Evolutionary conservation across 495 filamentous ascomycete genomes (phyloP), one percentile per base, ranked within the genome.

Genomic region (Talaromyces stipitatus): DNA sequence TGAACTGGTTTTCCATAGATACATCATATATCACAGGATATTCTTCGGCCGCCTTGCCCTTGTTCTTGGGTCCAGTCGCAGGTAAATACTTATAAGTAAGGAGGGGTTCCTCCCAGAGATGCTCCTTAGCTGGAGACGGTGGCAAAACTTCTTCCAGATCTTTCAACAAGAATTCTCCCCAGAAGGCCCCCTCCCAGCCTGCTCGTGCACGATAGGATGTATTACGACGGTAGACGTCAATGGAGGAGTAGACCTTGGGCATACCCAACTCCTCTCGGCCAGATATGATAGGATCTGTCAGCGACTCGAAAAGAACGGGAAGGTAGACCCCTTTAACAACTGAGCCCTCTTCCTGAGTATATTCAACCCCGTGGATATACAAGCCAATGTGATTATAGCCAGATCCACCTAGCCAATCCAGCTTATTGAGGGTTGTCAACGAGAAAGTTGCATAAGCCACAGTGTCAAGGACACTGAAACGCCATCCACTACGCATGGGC

Each of bases 341-440:
- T 0, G 68, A 63, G 2, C 80, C 80, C 57, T 81, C 70, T 14
- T 72, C 66, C 57, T 78, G 80, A 14, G 58, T 69, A 60, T 82
- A 83, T 58, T 81, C 69, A 18, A 84, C 77, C 0, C 76, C 81
- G 58, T 85, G 79, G 32, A 85, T 72, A 56, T 82, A 82, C 11
- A 85, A 70, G 1, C 78, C 78, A 4, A 82, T 58, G 45, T 79
- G 75, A n/a, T 70, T 75, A 60, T 83, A 84, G 7, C 81, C 81
- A 9, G 66, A 64, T 6, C 80, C 79, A 3, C 75, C 80, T 3
- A 83, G 74, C 80, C 80, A 84, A 56, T 71, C 63, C 77, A 84
- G 76, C 1, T 75, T 72, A 30, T 71, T 64, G 5, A 83, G 63
- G 2, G 71, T 79, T 5, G 75, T 79, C 30, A 70, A 66, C 2